Percentiles rank a stretch among this genome's conserved stretches.
phyloP scores from a whole-genome alignment of 1,284 basidiomycete species.

The Trichosporon sp. region DNA sequence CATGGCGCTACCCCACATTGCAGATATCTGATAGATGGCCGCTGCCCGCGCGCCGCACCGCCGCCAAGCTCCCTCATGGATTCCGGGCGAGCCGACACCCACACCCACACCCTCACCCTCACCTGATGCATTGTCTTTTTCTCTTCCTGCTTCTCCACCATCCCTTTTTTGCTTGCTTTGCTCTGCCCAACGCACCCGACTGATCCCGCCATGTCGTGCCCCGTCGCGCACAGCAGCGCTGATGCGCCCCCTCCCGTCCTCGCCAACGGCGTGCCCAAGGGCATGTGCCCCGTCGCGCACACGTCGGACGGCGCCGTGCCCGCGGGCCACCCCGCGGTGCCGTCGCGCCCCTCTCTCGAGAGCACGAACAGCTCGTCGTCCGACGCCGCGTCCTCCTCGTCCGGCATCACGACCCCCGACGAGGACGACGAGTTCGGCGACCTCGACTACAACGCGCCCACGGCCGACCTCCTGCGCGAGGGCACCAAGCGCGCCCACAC shows the following conservation, averaged over 20 bases:
- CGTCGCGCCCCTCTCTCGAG: neutral
- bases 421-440: conserved; percentile 16
- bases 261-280: neutral
- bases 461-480: conserved; percentile 54
- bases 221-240: neutral
- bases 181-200: neutral
- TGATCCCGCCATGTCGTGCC: neutral
- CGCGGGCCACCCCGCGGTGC: neutral
- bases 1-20: neutral
- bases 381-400: neutral
- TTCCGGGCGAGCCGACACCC: too few species aligned
- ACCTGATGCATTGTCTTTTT: neutral
- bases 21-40: neutral
- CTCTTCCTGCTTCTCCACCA: neutral
- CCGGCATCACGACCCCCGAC: neutral
- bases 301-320: neutral
- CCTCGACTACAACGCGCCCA: conserved; percentile 45
- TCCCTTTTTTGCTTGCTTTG: neutral
- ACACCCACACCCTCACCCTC: too few species aligned
- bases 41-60: neutral
- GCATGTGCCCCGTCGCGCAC: conserved; percentile 2
- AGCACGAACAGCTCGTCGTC: neutral
- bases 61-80: neutral
- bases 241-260: neutral
- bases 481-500: conserved; percentile 62